Conservation (phyloP, 1,284 basidiomycete species). For the Naganishia sp. region DNA sequence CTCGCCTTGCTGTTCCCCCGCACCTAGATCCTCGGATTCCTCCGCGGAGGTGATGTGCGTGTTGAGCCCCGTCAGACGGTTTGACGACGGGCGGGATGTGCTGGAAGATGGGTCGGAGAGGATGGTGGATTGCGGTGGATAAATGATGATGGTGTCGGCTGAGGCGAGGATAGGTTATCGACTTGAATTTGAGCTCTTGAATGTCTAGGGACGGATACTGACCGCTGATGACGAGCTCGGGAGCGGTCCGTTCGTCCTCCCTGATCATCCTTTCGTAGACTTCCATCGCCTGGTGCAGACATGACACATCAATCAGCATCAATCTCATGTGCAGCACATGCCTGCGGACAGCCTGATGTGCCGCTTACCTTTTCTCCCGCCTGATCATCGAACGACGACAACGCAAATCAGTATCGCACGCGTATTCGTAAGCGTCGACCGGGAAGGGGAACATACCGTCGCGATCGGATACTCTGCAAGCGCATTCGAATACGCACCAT, state of each 20-base stretch:
- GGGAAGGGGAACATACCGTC: constrained; percentile 54
- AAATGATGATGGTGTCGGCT: constrained; percentile 91
- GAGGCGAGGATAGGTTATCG: not conserved
- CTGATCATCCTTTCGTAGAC: constrained; percentile 82
- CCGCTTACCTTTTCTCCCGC: constrained; percentile 72
- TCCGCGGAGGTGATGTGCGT: constrained; percentile 18
- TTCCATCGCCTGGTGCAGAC: constrained; percentile 64
- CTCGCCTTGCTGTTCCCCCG: constrained; percentile 59
- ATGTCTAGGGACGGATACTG: constrained; percentile 37
- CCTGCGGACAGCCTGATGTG: not conserved
- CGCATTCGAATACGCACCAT: constrained; percentile 67
- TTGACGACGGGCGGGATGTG: not conserved
- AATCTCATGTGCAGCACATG: not conserved
- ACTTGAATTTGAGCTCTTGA: not conserved
- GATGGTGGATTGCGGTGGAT: constrained; percentile 64
- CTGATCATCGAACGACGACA: not conserved
- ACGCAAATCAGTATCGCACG: not conserved
- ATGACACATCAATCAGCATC: not conserved
- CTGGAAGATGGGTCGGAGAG: constrained; percentile 10
- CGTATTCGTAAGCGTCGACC: no score
- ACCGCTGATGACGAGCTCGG: constrained; percentile 92
- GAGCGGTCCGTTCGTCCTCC: constrained; percentile 74
- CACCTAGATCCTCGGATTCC: constrained; percentile 32
- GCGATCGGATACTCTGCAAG: constrained; percentile 91
- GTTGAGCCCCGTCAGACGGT: constrained; percentile 7